Base-by-base conservation (phyloP, 805 yeast species). In the Tetrapisispora nanseiensis region DNA sequence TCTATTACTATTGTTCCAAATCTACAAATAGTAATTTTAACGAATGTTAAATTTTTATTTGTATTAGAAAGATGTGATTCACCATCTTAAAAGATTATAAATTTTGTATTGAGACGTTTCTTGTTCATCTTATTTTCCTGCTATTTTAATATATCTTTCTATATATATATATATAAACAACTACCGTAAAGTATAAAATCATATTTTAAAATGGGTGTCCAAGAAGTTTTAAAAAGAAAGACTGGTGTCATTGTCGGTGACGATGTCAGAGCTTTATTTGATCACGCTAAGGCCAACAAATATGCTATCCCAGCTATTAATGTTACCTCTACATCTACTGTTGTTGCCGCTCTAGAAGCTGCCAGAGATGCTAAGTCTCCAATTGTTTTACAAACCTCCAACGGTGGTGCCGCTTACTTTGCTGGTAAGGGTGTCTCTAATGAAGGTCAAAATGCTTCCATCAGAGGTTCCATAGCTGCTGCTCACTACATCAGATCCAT, bases 341-440 rank as follows among this genome's bases (percentile, higher is more conserved):
- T 81, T 46, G 83, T 86, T 65, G 95, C 97, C 57, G 95, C 97
- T 49, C 75, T 92, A 61, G 95, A 92, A 71, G 96, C 97, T 52
- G 96, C 97, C 48, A 86, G 95, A 70, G 97, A 92, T 70, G 76
- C 73, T 72, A 77, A 82, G 56, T 78, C 95, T 49, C 98, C 98
- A 73, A 87, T 92, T 71, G 86, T 92, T 67, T 73, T 92, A 65
- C 98, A 92, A 74, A 80, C 90, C 57, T 90, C 97, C 48, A 87
- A 92, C 70, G 98, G 98, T 75, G 98, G 98, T 76, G 95, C 98
- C 56, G 97, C 97, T 51, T 92, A 80, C 86, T 92, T 92, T 67
- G 98, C 98, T 52, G 98, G 98, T 74, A 92, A 92, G 80, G 98
- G 97, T 74, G 89, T 92, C 57, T 75, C 77, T 67, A 92, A 92